Evolutionary conservation across 768 basidiomycete genomes (phyloP), one percentile per base, ranked within the genome.

Genomic region (Suillus brevipes): DNA sequence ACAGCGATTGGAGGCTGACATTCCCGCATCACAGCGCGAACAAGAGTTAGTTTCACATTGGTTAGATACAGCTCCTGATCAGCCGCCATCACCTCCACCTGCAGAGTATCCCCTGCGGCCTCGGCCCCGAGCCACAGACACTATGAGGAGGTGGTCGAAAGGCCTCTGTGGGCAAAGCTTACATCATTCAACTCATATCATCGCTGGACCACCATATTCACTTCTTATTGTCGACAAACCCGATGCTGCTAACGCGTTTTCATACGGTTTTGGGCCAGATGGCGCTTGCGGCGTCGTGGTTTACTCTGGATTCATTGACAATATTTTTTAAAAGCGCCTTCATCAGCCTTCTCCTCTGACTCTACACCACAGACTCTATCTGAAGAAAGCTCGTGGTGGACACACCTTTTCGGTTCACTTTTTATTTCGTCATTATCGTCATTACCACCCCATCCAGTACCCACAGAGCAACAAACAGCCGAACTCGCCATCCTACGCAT

Each of bases 221-320:
- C 79, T 99, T 7, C 83, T 99, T 52, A 75, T 99, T n/a, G 87
- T 97, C 55, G 93, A 98, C 60, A 88, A 89, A 66, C 89, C 93
- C 1, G 89, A 92, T 65, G 82, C 87, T 2, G 84, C 87, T 10
- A 99, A 98, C 72, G 97, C 97, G 1, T 97, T 99, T 75, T 93
- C 91, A 1, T 98, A 96, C 73, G 97, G 97, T 2, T 99, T 98
- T 69, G 94, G 94, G 14, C 90, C 93, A 3, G 87, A 95, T 70
- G 91, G 93, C 43, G 93, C 89, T 0, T 95, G 94, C 64, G 97
- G 97, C 7, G 86, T 99, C 64, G 96, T 99, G 62, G 87, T 99
- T 10, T 98, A 94, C 76, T 93, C 92, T 14, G 97, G 97, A 6
- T 94, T 98, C 79, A 74, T 99, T 58, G 92, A 98, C 72, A 89